Evolutionary conservation across 2,329 filamentous ascomycete genomes (phyloP), one percentile per base, ranked within the genome.

Genomic region (Aspergillus spinulosporus): DNA sequence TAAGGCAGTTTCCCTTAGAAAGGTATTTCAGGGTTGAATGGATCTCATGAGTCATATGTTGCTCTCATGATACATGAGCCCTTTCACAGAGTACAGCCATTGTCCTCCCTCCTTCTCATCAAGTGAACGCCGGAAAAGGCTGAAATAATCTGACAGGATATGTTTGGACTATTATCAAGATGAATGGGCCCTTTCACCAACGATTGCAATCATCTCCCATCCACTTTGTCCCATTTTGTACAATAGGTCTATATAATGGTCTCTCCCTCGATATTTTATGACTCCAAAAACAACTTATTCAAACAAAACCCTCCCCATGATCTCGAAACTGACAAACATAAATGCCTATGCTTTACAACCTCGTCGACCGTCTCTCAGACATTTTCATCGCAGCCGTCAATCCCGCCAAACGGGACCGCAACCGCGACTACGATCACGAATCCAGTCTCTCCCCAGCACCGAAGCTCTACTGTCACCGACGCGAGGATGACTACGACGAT

Each of bases 281-380:
- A 5, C 15, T 21, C 21, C 21, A 21, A 21, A 21, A 21, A 21
- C 21, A 21, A 21, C 21, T 21, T 21, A 21, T 21, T 21, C 21
- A 21, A 21, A 8, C n/a, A n/a, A 14, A 12, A 40, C n/a, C 49
- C 31, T 11, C 5, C 21, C 9, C 32, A 48, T 42, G 39, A 21
- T 42, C 15, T 21, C 39, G 21, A 42, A 42, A n/a, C 37, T 40
- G 12, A 40, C n/a, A 21, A 21, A 21, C 15, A n/a, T 8, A 43
- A 49, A 57, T 57, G 55, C 36, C 47, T n/a, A 34, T 45, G 2
- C 26, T 57, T 5, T 52, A 45, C 44, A 48, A 36, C 14, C 4
- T 57, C n/a, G 31, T 57, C n/a, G 55, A 57, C 28, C 39, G 37
- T 12, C 12, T 52, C 15, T 21, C 49, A 46, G 28, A 53, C 45